A percentile compares a stretch with the other conserved stretches of the same genome.
These are phyloP conservation scores for Hysterium pulicare DNA, from an alignment of 2,329 filamentous ascomycete species.

Conservation along the genomic window DNA sequence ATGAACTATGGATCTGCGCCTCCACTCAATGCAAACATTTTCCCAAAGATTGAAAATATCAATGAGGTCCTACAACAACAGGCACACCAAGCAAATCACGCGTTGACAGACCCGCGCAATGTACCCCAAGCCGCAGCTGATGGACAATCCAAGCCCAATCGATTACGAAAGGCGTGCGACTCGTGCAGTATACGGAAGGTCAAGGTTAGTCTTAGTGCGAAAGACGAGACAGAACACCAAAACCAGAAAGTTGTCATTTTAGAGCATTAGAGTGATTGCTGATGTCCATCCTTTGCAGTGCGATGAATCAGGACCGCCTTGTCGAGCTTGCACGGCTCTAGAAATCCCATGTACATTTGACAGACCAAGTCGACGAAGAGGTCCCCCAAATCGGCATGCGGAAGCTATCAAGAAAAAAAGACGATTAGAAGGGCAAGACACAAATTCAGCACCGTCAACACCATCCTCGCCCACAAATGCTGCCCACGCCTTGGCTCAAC, in stretches of 20 bases:
- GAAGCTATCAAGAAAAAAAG: slow-evolving; percentile 64
- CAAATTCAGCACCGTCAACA: slow-evolving; percentile 41
- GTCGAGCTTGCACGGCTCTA: slow-evolving; percentile 61
- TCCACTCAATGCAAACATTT: slow-evolving; percentile 16
- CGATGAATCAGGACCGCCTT: slow-evolving; percentile 64
- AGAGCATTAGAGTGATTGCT: background rate
- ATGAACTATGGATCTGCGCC: slow-evolving; percentile 18
- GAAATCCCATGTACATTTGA: slow-evolving; percentile 67
- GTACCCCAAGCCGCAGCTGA: slow-evolving; percentile 11
- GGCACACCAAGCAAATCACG: slow-evolving; percentile 34
- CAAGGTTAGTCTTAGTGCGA: slow-evolving; percentile 23
- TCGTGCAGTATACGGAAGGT: slow-evolving; percentile 43
- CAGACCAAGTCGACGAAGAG: slow-evolving; percentile 60
- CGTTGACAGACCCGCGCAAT: slow-evolving; percentile 24
- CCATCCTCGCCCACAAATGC: slow-evolving; percentile 53
- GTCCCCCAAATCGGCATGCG: slow-evolving; percentile 64
- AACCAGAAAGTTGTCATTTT: too few relatives aligned
- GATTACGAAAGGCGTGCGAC: slow-evolving; percentile 41
- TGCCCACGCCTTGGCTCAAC: slow-evolving; percentile 51
- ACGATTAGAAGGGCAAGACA: slow-evolving; percentile 47
- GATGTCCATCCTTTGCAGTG: slow-evolving; percentile 47
- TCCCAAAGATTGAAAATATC: slow-evolving; percentile 34
- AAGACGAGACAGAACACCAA: too few relatives aligned
- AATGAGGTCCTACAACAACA: slow-evolving; percentile 37
- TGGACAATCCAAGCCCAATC: slow-evolving; percentile 32